These are phyloP conservation scores for Cyclotella distinguenda DNA, from an alignment of 108 stramenopile genomes.

Conservation along the genomic window DNA sequence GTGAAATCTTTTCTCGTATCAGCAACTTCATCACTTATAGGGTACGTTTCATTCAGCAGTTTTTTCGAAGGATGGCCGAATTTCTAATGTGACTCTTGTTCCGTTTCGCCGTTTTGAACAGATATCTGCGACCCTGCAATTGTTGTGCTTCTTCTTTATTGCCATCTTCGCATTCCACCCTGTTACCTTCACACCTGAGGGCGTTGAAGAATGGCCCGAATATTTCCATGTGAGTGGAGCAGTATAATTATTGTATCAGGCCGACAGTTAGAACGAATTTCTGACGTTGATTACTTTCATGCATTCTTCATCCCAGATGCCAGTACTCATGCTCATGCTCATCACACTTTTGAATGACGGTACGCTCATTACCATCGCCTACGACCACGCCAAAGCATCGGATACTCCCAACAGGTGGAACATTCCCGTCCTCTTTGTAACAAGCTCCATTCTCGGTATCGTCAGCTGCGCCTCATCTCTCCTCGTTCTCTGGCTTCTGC, in stretches of 20 bases:
- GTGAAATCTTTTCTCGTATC: slow-evolving; percentile 57
- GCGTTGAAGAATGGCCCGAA: slow-evolving; percentile 44
- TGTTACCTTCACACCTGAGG: slow-evolving; percentile 38
- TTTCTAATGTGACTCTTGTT: slow-evolving; percentile 12
- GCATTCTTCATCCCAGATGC: too few species aligned
- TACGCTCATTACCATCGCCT: slow-evolving; percentile 69
- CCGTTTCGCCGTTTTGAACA: slow-evolving; percentile 24
- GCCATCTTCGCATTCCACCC: slow-evolving; percentile 64
- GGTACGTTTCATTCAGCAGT: not conserved
- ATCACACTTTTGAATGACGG: slow-evolving; percentile 82
- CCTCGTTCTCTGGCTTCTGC: slow-evolving; percentile 41
- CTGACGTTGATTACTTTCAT: too few species aligned
- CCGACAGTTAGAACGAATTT: too few species aligned
- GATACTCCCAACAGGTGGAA: slow-evolving; percentile 58
- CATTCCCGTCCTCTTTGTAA: slow-evolving; percentile 47
- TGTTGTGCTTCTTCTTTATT: slow-evolving; percentile 82
- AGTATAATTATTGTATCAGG: too few species aligned
- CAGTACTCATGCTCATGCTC: slow-evolving; percentile 72
- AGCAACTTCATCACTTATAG: slow-evolving; percentile 61
- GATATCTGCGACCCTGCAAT: slow-evolving; percentile 76
- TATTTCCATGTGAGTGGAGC: too few species aligned
- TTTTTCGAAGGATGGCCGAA: slow-evolving; percentile 19
- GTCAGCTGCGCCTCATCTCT: slow-evolving; percentile 52
- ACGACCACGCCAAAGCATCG: slow-evolving; percentile 59
- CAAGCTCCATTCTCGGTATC: slow-evolving; percentile 45